Base-by-base conservation (phyloP, 2,329 filamentous ascomycete species). In the Helotiales sp. region DNA sequence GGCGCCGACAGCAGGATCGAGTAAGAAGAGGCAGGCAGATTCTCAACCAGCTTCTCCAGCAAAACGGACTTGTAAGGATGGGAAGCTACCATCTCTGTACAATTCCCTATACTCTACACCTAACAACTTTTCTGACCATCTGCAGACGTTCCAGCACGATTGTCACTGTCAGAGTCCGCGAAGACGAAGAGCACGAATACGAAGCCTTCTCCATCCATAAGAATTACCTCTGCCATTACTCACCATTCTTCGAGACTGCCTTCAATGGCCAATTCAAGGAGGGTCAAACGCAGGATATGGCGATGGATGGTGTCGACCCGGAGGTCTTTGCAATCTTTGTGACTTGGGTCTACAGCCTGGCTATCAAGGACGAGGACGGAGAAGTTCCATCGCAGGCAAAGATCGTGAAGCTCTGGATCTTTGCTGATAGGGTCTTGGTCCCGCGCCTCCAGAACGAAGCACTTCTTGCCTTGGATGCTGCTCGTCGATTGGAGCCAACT, bases 151-250 rank as follows among this genome's bases (percentile, higher is more conserved):
- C 36, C 4, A 40, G 36, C 10, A 17, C 36, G 12, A 40, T 40
- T 22, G 36, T 40, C 12, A 40, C 5, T 5, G 36, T 40, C 5
- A 17, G 24, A 19, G 36, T 40, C 2, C 36, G 36, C 13, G 24
- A 40, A 7, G 17, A 40, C 36, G 36, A 40, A 3, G 3, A 34
- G n/a, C 6, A 40, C 3, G 36, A 40, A 2, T 40, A 40, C 36
- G 24, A 42, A 30, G 19, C 42, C 36, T 62, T 62, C 52, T 15
- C 15, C 22, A 25, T 60, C 15, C 58, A 63, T 19, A 57, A 61
- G 13, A 51, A 57, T 24, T 54, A 56, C 49, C 31, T 61, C 19
- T 56, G 55, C 42, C 38, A 53, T 22, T 50, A 55, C 22, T 61
- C 59, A 1, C 33, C 47, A 4, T 58, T 52, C 42, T 61, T 61